phyloP scores from a whole-genome alignment of 2,329 filamentous ascomycete genomes.

The Lachnellula suecica region DNA sequence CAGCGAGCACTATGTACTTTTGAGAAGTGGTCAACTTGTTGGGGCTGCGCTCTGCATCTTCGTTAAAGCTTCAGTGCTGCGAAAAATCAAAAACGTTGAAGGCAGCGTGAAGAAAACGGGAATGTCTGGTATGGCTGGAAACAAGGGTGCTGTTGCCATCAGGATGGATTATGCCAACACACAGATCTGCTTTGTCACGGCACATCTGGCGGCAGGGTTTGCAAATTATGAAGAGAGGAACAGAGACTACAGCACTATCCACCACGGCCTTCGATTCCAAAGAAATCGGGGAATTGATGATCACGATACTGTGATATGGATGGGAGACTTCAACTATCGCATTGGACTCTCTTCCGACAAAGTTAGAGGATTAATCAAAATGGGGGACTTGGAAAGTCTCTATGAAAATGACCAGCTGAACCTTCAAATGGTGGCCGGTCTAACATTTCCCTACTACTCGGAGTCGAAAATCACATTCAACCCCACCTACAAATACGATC shows the following conservation, averaged over 20 bases:
- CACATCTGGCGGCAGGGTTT: conserved; percentile 93
- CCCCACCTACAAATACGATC: conserved; percentile 94
- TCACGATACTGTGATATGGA: conserved; percentile 86
- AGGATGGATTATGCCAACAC: conserved; percentile 93
- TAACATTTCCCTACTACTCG: conserved; percentile 88
- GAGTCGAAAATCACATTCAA: conserved; percentile 85
- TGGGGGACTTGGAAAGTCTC: conserved; percentile 71
- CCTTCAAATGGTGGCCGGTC: conserved; percentile 90
- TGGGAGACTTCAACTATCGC: conserved; percentile 97
- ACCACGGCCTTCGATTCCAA: conserved; percentile 84
- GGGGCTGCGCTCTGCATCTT: conserved; percentile 92
- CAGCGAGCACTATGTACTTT: conserved; percentile 79
- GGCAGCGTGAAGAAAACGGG: conserved; percentile 92
- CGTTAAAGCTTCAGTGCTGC: conserved; percentile 74
- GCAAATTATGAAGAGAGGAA: conserved; percentile 96
- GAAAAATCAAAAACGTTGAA: conserved; percentile 92
- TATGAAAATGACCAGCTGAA: conserved; percentile 97
- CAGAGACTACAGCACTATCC: conserved; percentile 70
- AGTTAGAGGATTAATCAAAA: conserved; percentile 71
- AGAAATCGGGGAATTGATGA: conserved; percentile 88
- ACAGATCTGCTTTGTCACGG: conserved; percentile 91
- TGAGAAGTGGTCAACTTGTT: conserved; percentile 91
- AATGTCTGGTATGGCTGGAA: conserved; percentile 94
- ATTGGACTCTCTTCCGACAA: conserved; percentile 81
- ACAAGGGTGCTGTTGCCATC: conserved; percentile 96